Percentiles rank a stretch among this genome's conserved stretches.
These are phyloP conservation scores for Mycena filopes DNA, from an alignment of 768 basidiomycete species.

Conservation along the genomic window DNA sequence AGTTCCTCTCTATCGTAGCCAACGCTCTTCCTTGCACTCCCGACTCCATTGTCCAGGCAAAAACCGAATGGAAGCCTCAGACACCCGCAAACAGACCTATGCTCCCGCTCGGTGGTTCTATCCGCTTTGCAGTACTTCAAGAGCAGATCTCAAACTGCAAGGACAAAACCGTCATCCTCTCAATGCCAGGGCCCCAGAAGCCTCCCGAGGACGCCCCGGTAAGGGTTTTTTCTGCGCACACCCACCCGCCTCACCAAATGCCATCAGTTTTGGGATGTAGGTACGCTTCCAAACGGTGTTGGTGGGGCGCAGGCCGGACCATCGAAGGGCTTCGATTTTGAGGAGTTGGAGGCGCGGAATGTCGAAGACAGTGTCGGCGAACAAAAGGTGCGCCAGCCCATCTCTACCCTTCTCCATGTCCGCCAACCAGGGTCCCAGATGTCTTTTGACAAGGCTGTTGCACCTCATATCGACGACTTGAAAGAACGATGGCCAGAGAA, in stretches of 20 bases:
- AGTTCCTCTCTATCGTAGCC: no score
- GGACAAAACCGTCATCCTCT: neutral
- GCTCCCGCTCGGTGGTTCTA: neutral
- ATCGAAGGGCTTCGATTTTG: no score
- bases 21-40: no score
- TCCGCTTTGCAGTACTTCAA: neutral
- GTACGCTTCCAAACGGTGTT: neutral
- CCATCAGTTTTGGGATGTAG: neutral
- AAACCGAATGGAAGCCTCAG: neutral
- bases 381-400: no score
- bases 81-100: neutral
- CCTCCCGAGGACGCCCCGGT: neutral
- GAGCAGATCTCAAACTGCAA: neutral
- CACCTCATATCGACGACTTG: neutral
- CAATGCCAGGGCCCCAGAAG: neutral
- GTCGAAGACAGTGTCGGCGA: no score
- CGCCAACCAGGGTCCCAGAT: neutral
- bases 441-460: neutral
- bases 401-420: no score
- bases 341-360: no score
- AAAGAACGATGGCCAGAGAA: neutral
- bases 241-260: no score
- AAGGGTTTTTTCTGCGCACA: neutral
- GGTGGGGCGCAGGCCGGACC: no score
- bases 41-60: neutral